Conservation (phyloP, 2,329 filamentous ascomycete species). For the Cadophora gregata region DNA sequence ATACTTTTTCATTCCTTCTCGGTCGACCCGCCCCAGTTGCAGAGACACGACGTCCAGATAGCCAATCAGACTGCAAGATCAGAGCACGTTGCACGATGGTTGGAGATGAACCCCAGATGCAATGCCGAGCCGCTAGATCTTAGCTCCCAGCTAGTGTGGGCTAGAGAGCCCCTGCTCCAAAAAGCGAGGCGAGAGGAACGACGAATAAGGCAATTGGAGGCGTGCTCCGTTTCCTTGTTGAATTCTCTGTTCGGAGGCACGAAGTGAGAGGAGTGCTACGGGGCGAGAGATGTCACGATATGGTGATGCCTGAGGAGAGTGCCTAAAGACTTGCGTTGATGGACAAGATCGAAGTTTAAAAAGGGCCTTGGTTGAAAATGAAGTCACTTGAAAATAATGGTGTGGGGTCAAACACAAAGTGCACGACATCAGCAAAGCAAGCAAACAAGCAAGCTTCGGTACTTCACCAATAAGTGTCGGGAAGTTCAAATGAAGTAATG, state of each 20-base stretch:
- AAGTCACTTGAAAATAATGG: background rate
- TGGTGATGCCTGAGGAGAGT: background rate
- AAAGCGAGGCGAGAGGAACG: background rate
- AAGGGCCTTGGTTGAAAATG: background rate
- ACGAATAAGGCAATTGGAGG: constrained; percentile 18
- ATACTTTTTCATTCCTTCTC: background rate
- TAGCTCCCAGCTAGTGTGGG: background rate
- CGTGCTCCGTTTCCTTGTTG: background rate
- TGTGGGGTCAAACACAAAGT: background rate
- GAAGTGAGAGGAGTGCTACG: background rate
- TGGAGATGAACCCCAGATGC: constrained; percentile 24
- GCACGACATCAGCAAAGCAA: background rate
- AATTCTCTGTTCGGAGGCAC: background rate
- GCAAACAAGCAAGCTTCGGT: background rate
- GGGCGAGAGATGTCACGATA: background rate
- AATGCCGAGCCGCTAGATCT: background rate
- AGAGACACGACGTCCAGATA: constrained; percentile 25
- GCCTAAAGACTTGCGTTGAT: too few species aligned
- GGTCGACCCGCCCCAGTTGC: background rate
- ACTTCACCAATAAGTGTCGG: too few species aligned
- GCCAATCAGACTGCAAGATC: constrained; percentile 27
- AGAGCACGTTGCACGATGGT: constrained; percentile 26
- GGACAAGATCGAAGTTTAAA: background rate
- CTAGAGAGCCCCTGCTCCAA: background rate
- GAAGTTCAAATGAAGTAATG: too few species aligned